Evolutionary conservation across 495 filamentous ascomycete species (phyloP).

Genomic region (Aspergillus saccharolyticus): DNA sequence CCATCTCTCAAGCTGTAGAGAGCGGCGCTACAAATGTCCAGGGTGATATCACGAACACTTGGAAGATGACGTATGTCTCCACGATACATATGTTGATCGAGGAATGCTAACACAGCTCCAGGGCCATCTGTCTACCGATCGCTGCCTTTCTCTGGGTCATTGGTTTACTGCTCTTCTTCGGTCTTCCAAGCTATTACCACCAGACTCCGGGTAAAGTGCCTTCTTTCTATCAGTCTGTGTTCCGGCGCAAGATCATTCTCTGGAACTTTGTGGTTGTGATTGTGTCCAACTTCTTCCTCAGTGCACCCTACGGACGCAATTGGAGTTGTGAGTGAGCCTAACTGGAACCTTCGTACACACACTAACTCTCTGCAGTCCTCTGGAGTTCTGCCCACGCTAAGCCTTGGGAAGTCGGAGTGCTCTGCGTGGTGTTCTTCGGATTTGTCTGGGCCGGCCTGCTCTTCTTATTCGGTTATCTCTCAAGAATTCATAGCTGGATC

Average conservation of each 20-base stretch:
- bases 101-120: slow-evolving; percentile 17
- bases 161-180: slow-evolving; percentile 39
- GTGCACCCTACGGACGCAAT: slow-evolving; percentile 46
- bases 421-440: slow-evolving; percentile 43
- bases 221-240: slow-evolving; percentile 46
- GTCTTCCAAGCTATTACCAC: slow-evolving; percentile 47
- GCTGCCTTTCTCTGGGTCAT: slow-evolving; percentile 39
- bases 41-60: slow-evolving; percentile 36
- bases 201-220: slow-evolving; percentile 65
- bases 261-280: slow-evolving; percentile 48
- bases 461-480: slow-evolving; percentile 36
- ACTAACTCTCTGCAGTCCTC: slow-evolving; percentile 30
- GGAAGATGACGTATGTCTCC: slow-evolving; percentile 44
- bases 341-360: background rate
- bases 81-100: background rate
- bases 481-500: slow-evolving; percentile 46
- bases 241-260: slow-evolving; percentile 44
- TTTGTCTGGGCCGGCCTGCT: slow-evolving; percentile 40
- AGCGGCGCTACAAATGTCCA: slow-evolving; percentile 32
- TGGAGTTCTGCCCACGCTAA: slow-evolving; percentile 45
- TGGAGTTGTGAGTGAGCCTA: slow-evolving; percentile 39
- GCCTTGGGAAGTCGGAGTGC: slow-evolving; percentile 40
- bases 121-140: slow-evolving; percentile 41
- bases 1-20: slow-evolving; percentile 32
- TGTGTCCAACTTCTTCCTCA: slow-evolving; percentile 46